Conservation (phyloP, 768 basidiomycete genomes). For the Mycena olivaceomarginata region DNA sequence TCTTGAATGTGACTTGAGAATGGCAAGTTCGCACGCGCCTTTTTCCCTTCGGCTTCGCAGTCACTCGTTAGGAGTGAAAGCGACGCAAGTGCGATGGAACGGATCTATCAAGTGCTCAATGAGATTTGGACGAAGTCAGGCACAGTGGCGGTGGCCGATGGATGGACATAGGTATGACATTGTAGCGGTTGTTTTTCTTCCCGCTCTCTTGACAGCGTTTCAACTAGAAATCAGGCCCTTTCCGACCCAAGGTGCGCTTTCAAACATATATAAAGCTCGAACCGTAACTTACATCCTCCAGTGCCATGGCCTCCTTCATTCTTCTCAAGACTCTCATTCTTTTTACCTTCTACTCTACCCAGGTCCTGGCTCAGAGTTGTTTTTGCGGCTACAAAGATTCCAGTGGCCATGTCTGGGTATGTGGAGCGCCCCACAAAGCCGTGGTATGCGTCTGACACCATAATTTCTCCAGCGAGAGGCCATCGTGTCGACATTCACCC, state of each 20-base stretch:
- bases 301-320: conserved; percentile 17
- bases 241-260: not conserved
- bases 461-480: conserved; percentile 30
- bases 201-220: not conserved
- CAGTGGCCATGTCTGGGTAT: conserved; percentile 41
- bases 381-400: conserved; percentile 43
- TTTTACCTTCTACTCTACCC: not conserved
- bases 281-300: not conserved
- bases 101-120: too few species aligned
- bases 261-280: not conserved
- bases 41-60: too few species aligned
- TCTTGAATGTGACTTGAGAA: too few species aligned
- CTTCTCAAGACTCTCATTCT: conserved; percentile 14
- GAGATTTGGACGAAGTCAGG: too few species aligned
- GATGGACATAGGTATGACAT: too few species aligned
- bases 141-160: too few species aligned
- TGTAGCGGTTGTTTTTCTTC: not conserved
- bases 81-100: too few species aligned
- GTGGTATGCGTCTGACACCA: not conserved
- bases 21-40: too few species aligned
- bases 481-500: conserved; percentile 40
- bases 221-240: not conserved
- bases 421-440: not conserved
- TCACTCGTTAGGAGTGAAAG: too few species aligned
- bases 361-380: conserved; percentile 35